phyloP scores from a whole-genome alignment of 768 basidiomycete genomes.

The Russula griseocarnosa region DNA sequence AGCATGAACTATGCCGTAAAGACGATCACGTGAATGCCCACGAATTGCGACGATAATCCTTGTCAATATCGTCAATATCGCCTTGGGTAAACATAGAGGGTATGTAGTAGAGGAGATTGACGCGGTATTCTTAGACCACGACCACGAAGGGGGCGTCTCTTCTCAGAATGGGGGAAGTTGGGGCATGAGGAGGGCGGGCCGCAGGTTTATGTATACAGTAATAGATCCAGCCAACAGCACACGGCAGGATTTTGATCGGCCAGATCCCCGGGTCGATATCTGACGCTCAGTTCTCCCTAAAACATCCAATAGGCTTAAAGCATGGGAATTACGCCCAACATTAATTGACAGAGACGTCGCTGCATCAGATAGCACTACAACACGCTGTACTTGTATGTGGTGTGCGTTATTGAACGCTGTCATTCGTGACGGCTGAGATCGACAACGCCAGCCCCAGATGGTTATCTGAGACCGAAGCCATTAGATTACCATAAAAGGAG shows the following conservation, averaged over 20 bases:
- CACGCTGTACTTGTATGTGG: too few species aligned
- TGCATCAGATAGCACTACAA: too few species aligned
- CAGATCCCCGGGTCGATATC: too few species aligned
- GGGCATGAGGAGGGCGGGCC: background rate
- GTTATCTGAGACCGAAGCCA: background rate
- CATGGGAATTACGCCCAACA: too few species aligned
- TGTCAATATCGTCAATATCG: background rate
- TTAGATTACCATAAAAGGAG: slow-evolving; percentile 22
- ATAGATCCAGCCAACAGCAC: background rate
- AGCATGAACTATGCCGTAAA: background rate
- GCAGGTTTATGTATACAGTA: too few species aligned
- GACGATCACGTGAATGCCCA: slow-evolving; percentile 8
- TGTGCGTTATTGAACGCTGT: too few species aligned
- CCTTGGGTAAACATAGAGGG: background rate
- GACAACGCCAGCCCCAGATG: too few species aligned
- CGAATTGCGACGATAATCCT: slow-evolving; percentile 7
- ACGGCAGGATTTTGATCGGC: too few species aligned
- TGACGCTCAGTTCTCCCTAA: too few species aligned
- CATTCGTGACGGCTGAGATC: too few species aligned
- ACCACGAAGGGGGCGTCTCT: background rate
- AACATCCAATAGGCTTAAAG: too few species aligned
- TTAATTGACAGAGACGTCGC: too few species aligned
- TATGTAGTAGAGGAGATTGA: background rate
- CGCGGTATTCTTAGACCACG: background rate
- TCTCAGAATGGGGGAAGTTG: background rate